Conservation (phyloP, 352 stramenopile genomes). For the Globisporangium paddicum region DNA sequence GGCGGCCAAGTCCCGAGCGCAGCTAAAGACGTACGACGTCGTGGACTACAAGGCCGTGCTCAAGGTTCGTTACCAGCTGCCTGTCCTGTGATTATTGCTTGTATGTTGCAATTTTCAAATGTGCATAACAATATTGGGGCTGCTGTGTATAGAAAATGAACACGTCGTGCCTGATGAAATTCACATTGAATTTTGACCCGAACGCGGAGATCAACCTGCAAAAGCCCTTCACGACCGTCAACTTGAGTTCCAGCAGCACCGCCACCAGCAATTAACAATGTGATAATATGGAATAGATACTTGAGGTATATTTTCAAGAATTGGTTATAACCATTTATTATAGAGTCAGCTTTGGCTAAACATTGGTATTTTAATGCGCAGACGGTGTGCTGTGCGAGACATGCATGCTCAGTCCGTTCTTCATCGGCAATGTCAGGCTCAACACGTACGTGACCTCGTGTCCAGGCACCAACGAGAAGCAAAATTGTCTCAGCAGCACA, state of each 20-base stretch:
- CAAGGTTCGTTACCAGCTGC: slow-evolving; percentile 22
- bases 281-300: too few species aligned
- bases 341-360: neutral
- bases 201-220: slow-evolving; percentile 54
- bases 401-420: neutral
- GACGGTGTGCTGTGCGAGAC: neutral
- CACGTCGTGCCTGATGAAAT: slow-evolving; percentile 65
- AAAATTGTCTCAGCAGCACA: slow-evolving; percentile 38
- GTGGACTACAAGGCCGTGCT: slow-evolving; percentile 54
- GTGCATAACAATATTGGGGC: too few species aligned
- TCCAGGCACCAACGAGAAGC: neutral
- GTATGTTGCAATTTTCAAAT: too few species aligned
- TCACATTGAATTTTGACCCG: slow-evolving; percentile 65
- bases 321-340: neutral
- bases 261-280: neutral
- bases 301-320: neutral
- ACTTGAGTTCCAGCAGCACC: neutral
- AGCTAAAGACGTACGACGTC: slow-evolving; percentile 44
- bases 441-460: neutral
- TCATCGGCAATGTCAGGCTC: neutral
- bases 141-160: slow-evolving; percentile 83
- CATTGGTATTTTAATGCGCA: neutral
- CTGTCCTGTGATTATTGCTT: neutral
- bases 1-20: slow-evolving; percentile 30
- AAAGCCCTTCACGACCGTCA: slow-evolving; percentile 5